Percentiles rank a stretch among this genome's conserved stretches.
These are phyloP conservation scores for Fusarium abutilonis DNA, from an alignment of 2,329 filamentous ascomycete genomes.

Conservation along the genomic window DNA sequence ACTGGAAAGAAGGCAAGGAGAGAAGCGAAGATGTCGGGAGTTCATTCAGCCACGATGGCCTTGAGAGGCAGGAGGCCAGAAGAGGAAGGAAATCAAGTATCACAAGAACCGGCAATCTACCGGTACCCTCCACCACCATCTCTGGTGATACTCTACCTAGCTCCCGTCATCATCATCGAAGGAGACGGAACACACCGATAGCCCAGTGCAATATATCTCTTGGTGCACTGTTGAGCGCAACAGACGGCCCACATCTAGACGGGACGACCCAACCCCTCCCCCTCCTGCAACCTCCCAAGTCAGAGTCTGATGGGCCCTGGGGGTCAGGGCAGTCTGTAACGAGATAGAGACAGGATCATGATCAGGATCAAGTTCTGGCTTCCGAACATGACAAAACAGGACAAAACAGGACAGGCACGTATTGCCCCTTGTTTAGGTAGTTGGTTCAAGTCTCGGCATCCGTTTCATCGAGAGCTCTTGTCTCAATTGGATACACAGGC, in stretches of 20 bases:
- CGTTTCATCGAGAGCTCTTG: slow-evolving; percentile 33
- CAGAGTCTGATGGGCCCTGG: slow-evolving; percentile 19
- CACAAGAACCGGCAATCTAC: slow-evolving; percentile 30
- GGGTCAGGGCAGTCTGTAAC: slow-evolving; percentile 8
- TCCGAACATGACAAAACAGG: background rate
- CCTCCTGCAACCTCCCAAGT: slow-evolving; percentile 38
- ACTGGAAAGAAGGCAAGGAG: slow-evolving; percentile 34
- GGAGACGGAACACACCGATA: slow-evolving; percentile 8
- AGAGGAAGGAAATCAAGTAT: slow-evolving; percentile 35
- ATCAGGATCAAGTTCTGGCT: slow-evolving; percentile 7
- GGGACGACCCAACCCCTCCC: slow-evolving; percentile 28
- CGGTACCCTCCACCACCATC: too few species aligned
- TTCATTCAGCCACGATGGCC: slow-evolving; percentile 6
- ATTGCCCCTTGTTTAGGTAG: slow-evolving; percentile 11
- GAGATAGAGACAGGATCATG: slow-evolving; percentile 7
- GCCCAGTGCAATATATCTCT: slow-evolving; percentile 28
- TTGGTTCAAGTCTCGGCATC: slow-evolving; percentile 31
- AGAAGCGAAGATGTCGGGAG: slow-evolving; percentile 20
- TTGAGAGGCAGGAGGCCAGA: slow-evolving; percentile 21
- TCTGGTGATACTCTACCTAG: too few species aligned
- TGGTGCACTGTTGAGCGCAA: slow-evolving; percentile 22
- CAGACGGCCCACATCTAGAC: slow-evolving; percentile 25
- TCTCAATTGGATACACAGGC: slow-evolving; percentile 29
- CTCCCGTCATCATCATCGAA: slow-evolving; percentile 1
- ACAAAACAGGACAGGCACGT: background rate